Evolutionary conservation across 2,329 filamentous ascomycete species (phyloP), one percentile per base, ranked within the genome.

Genomic region (Nigrospora sphaerica): DNA sequence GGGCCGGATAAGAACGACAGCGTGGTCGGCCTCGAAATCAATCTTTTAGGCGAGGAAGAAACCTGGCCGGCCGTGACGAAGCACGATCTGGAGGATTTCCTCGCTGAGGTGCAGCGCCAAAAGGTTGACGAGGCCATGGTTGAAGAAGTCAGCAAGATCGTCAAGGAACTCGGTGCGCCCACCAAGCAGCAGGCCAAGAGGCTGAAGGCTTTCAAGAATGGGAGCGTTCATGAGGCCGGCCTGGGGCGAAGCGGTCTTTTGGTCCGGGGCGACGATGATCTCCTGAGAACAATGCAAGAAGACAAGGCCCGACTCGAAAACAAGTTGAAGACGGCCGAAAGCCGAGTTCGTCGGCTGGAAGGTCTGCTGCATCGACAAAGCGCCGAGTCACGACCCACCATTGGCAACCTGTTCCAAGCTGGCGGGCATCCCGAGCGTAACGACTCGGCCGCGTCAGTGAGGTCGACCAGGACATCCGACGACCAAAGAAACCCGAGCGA

Each of bases 181-280:
- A 93, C 88, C 0, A 89, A 86, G 56, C 88, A 93, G 62, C 91
- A 95, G 61, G 80, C 84, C 50, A 91, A 89, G 64, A 81, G 89
- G 47, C 80, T 93, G 7, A 95, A 92, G 63, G 90, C 89, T 6
- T 97, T 98, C 72, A 96, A 96, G 62, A 93, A 95, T 60, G 93
- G 93, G 14, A 97, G 93, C 60, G 79, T 97, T 34, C 90, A 96
- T 57, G 93, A 97, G 62, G 85, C 85, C n/a, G 81, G 81, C 3
- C 77, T 96, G 50, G 89, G 89, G n/a, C 82, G 86, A 58, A 95
- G 88, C 53, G 92, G 89, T 1, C 76, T 96, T 11, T 69, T 95
- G 57, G 79, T 95, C 13, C 83, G 88, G 35, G 90, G 88, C n/a
- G 86, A 93, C 51, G 89, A 95, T 57, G 91, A 96, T 52, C 72